A percentile compares a stretch with the other conserved stretches of the same genome.
phyloP scores from a whole-genome alignment of 2,329 filamentous ascomycete genomes.

The Cephalotrichum gorgonifer region DNA sequence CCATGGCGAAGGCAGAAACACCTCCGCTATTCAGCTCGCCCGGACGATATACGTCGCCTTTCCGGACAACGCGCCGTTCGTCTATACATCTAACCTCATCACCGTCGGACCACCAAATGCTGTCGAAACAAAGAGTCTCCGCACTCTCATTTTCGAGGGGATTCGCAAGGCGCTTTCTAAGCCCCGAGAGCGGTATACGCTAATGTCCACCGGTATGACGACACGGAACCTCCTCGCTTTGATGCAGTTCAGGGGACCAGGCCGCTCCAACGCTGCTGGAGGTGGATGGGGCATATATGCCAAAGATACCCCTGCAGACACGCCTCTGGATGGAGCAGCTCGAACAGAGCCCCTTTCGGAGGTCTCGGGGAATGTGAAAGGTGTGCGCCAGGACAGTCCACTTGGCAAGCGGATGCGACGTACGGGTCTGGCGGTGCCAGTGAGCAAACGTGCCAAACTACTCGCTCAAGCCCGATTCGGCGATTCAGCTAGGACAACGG shows the following conservation, averaged over 20 bases:
- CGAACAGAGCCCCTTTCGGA: conserved; percentile 36
- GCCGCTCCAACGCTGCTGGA: conserved; percentile 59
- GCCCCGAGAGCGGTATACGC: conserved; percentile 59
- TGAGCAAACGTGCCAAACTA: conserved; percentile 47
- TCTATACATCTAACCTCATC: conserved; percentile 54
- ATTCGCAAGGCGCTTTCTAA: conserved; percentile 75
- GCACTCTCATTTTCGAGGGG: conserved; percentile 63
- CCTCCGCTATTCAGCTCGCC: conserved; percentile 48
- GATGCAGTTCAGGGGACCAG: conserved; percentile 57
- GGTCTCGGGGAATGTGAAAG: conserved; percentile 5
- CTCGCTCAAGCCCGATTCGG: conserved; percentile 65
- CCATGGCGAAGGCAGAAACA: conserved; percentile 14
- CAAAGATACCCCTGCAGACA: conserved; percentile 44
- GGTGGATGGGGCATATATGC: conserved; percentile 76
- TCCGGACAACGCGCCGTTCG: conserved; percentile 65
- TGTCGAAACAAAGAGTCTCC: conserved; percentile 52
- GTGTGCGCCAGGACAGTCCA: neutral
- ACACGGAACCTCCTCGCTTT: conserved; percentile 64
- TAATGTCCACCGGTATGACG: conserved; percentile 57
- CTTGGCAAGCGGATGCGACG: conserved; percentile 5
- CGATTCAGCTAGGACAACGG: conserved; percentile 39
- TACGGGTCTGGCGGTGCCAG: conserved; percentile 9
- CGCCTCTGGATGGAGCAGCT: conserved; percentile 42
- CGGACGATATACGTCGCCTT: conserved; percentile 73
- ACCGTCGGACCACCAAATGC: conserved; percentile 27